phyloP scores from a whole-genome alignment of 2,329 filamentous ascomycete species.

The Cladosporium velox region DNA sequence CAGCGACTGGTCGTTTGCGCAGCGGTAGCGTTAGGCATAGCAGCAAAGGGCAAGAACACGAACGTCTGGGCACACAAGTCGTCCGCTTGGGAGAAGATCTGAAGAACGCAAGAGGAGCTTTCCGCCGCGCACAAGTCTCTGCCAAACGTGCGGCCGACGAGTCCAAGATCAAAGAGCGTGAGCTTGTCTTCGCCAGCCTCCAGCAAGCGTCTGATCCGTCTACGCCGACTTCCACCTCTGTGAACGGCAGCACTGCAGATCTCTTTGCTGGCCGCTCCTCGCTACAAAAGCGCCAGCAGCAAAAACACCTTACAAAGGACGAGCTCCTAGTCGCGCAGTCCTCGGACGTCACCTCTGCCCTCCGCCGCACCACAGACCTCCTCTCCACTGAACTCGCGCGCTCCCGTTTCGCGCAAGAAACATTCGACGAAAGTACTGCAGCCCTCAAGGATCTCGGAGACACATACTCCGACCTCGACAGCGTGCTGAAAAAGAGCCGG shows the following conservation, averaged over 20 bases:
- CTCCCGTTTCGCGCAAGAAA: constrained; percentile 87
- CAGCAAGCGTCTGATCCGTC: constrained; percentile 45
- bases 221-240: constrained; percentile 1
- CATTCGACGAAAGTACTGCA: constrained; percentile 78
- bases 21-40: constrained; percentile 57
- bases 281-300: constrained; percentile 29
- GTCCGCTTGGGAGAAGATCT: constrained; percentile 70
- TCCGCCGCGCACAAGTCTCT: constrained; percentile 77
- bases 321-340: constrained; percentile 74
- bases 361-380: constrained; percentile 82
- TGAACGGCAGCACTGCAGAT: constrained; percentile 37
- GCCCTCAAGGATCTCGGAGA: constrained; percentile 80
- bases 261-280: constrained; percentile 39
- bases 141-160: constrained; percentile 74
- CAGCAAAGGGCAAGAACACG: constrained; percentile 57
- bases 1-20: constrained; percentile 44
- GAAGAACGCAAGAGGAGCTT: constrained; percentile 65
- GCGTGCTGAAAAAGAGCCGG: constrained; percentile 71
- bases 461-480: constrained; percentile 77
- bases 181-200: constrained; percentile 70
- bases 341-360: constrained; percentile 78
- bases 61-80: constrained; percentile 64
- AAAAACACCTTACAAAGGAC: constrained; percentile 64
- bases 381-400: constrained; percentile 82
- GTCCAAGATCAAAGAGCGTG: constrained; percentile 74